Evolutionary conservation across 2,329 filamentous ascomycete genomes (phyloP), one percentile per base, ranked within the genome.

Genomic region (Sporothrix humicola): DNA sequence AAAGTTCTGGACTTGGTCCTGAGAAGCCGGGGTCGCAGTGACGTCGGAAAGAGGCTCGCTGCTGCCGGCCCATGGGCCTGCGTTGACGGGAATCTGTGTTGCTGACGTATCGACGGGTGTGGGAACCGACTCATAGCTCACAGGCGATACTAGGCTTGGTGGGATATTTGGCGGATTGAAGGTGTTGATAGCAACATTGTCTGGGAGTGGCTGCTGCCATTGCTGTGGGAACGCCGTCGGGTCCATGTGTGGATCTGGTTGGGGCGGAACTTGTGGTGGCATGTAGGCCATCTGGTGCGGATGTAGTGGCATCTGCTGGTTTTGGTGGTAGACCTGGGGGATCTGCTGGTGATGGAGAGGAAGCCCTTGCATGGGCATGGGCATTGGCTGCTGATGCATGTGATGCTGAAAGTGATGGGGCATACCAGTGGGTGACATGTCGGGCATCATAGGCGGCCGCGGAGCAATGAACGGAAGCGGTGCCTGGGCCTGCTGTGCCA

Each of bases 401-500:
- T 71, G 61, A 5, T 56, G 71, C 5, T 74, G 71, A 17, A 48
- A 46, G 20, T 73, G 70, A 9, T 70, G 70, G 2, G 20, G 46
- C 9, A 59, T 26, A 7, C 12, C n/a, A 2, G 31, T 37, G 15
- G 50, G 68, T 10, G 68, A 23, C 9, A 63, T 12, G 17, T 69
- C 68, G 63, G 46, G 76, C 69, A 79, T 78, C 72, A 77, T 79
- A 76, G 31, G 82, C 9, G 87, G 87, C 75, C 87, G 87, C 5
- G 87, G 87, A 0, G 87, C 87, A 72, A 89, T 88, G 37, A 80
- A 83, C 72, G 82, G 84, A 75, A 83, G 81, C 23, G 80, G 81
- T 65, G 77, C 82, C 70, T 77, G 83, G 73, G 82, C 81, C 10
- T 82, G 77, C 17, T 81, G 79, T 72, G 83, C 84, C 54, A 82